Base-by-base conservation (phyloP, 805 yeast species). In the Candida tallmaniae region DNA sequence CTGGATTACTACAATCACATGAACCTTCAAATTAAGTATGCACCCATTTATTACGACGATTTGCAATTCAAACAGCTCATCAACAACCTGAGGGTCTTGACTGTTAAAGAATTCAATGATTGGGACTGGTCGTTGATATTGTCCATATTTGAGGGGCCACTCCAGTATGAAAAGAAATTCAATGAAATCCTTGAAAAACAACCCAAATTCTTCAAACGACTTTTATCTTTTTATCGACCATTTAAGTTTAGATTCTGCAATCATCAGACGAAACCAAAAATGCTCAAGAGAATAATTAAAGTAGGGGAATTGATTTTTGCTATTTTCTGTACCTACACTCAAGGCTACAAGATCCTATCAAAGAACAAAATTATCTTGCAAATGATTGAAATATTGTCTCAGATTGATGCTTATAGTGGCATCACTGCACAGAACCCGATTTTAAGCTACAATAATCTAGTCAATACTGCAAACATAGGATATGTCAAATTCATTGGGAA, bases 181-280 rank as follows among this genome's bases (percentile, higher is more conserved):
- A 95, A 87, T 21, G 97, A 90, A 37, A 65, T 83, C 1, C 68
- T 78, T 23, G 70, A 66, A 29, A 78, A 73, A 46, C 80, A 82
- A 2, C 87, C 97, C 1, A 90, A 89, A 49, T 86, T 93, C 48
- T 69, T 89, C 52, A 89, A 90, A 51, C 63, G 96, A 36, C 54
- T 93, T 17, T 56, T 89, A 47, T 84, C 95, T 2, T 93, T 90
- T 53, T 90, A 79, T 53, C 68, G 97, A 35, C 98, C 99, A 0
- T 83, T 89, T 62, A 89, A 94, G 58, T 78, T 80, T 48, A 65
- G 96, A 36, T 90, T 88, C 56, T 59, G 66, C 30, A 58, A 56
- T 17, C 42, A 61, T 7, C 42, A 56, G 5, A 38, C 46, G 67
- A 65, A 18, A 58, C 22, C 34, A 3, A 74, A 39, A 20, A 31